phyloP scores from a whole-genome alignment of 176 grass and related monocot genomes.

The Oryza australiensis region DNA sequence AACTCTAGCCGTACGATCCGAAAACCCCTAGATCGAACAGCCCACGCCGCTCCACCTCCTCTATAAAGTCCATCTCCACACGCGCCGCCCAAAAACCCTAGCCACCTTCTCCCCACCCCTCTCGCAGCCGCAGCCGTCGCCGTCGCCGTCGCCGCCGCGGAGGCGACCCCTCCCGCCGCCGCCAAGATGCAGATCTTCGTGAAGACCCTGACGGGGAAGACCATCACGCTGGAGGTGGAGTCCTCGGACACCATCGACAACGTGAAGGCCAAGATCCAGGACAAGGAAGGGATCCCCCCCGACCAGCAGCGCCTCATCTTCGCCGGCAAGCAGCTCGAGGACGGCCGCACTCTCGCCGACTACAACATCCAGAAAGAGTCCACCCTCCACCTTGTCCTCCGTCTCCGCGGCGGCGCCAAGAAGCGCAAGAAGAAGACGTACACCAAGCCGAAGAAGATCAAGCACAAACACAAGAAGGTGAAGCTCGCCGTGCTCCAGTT shows the following conservation, averaged over 20 bases:
- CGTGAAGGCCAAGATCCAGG: slow-evolving; percentile 89
- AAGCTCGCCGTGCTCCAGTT: slow-evolving; percentile 79
- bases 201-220: slow-evolving; percentile 98
- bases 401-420: slow-evolving; percentile 76
- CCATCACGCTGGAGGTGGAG: slow-evolving; percentile 95
- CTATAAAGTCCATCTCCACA: slow-evolving; percentile 16
- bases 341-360: slow-evolving; percentile 80
- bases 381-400: slow-evolving; percentile 73
- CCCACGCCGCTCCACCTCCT: not conserved
- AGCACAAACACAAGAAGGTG: slow-evolving; percentile 89
- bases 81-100: not conserved
- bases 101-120: not conserved
- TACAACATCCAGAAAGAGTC: slow-evolving; percentile 98
- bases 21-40: slow-evolving; percentile 50
- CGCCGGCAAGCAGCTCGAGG: slow-evolving; percentile 82
- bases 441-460: slow-evolving; percentile 83
- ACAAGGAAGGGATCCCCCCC: slow-evolving; percentile 85
- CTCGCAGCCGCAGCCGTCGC: not conserved
- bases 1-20: slow-evolving; percentile 19
- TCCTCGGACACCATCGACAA: slow-evolving; percentile 88
- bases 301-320: slow-evolving; percentile 93
- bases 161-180: slow-evolving; percentile 19
- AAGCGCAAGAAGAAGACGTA: slow-evolving; percentile 93
- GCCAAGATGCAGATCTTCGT: slow-evolving; percentile 85
- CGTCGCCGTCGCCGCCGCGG: slow-evolving; percentile 38